Evolutionary conservation across 2,329 filamentous ascomycete species (phyloP).

Genomic region (Ophiostoma sp.): DNA sequence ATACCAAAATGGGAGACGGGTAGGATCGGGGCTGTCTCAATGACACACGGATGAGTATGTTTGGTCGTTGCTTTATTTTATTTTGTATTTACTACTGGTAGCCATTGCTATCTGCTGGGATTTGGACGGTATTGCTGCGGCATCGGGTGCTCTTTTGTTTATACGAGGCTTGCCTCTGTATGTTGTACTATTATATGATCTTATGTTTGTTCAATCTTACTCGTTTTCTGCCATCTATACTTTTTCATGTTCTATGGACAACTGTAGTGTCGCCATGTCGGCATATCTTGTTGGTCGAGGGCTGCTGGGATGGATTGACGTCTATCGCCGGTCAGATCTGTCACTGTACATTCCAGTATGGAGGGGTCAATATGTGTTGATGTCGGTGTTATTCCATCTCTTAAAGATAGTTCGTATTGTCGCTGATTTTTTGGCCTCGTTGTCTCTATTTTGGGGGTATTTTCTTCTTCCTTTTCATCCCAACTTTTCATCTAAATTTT

Average conservation of each 20-base stretch:
- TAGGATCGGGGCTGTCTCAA: no score
- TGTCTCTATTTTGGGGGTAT: background rate
- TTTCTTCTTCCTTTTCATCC: background rate
- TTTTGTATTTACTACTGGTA: no score
- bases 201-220: no score
- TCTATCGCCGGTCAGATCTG: background rate
- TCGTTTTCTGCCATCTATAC: no score
- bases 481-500: background rate
- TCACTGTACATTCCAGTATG: conserved; percentile 4
- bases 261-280: no score
- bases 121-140: background rate
- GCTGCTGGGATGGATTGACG: no score
- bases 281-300: no score
- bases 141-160: background rate
- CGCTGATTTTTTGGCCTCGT: background rate
- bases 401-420: background rate
- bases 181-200: background rate
- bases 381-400: background rate
- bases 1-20: no score
- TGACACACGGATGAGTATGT: no score
- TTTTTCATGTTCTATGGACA: no score
- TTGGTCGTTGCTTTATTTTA: background rate
- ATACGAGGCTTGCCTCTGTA: background rate
- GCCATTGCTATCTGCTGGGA: no score
- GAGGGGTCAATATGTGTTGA: background rate